phyloP scores from a whole-genome alignment of 2,329 filamentous ascomycete species.

The Zymoseptoria passerinii region DNA sequence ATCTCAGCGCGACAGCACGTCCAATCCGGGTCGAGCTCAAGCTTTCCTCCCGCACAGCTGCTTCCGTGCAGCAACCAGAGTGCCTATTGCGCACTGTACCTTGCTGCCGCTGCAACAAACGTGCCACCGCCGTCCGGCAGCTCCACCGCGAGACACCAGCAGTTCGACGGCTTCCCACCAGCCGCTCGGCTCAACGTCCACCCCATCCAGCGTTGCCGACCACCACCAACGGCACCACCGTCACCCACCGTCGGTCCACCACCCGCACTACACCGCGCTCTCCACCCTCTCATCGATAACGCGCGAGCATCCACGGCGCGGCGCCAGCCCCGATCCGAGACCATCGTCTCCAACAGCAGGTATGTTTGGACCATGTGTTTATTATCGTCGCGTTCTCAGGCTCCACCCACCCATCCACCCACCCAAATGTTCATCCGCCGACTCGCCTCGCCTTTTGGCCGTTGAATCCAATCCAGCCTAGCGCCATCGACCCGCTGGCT shows the following conservation, averaged over 20 bases:
- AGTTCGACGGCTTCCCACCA: neutral
- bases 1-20: neutral
- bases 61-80: constrained; percentile 3
- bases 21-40: neutral
- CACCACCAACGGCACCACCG: constrained; percentile 6
- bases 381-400: neutral
- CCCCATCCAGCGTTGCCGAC: neutral
- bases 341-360: neutral
- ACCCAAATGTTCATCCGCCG: neutral
- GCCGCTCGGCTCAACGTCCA: constrained; percentile 1
- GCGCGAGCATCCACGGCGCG: neutral
- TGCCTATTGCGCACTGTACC: constrained; percentile 12
- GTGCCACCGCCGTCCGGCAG: constrained; percentile 5
- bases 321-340: neutral
- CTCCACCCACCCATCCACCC: neutral
- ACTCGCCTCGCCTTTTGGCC: neutral
- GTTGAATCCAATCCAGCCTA: neutral
- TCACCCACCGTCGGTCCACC: neutral
- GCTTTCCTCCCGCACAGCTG: neutral
- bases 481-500: neutral
- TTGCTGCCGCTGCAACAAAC: constrained; percentile 15
- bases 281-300: neutral
- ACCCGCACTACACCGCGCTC: neutral
- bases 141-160: constrained; percentile 1
- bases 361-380: neutral